Conservation (phyloP, 2,329 filamentous ascomycete genomes). For the Ramularia endophylla region DNA sequence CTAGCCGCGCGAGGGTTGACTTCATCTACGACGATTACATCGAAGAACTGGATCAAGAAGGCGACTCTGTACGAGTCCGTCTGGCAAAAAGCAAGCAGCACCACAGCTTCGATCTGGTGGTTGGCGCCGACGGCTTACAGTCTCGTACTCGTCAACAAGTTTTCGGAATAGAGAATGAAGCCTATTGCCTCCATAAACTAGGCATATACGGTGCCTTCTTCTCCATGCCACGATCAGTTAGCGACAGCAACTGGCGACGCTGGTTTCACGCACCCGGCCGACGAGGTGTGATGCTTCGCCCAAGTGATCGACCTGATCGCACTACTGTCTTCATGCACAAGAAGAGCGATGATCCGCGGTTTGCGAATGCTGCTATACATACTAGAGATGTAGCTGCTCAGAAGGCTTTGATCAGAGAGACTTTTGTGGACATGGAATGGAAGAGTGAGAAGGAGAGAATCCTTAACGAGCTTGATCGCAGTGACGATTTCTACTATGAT, state of each 20-base stretch:
- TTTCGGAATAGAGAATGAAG: conserved; percentile 22
- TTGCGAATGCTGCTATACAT: conserved; percentile 12
- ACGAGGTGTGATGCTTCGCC: conserved; percentile 27
- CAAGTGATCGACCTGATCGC: conserved; percentile 16
- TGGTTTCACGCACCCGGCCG: conserved; percentile 28
- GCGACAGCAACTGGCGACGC: conserved; percentile 26
- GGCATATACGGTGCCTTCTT: conserved; percentile 30
- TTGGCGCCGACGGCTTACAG: conserved; percentile 30
- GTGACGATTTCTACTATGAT: conserved; percentile 31
- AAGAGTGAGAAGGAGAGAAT: conserved; percentile 23
- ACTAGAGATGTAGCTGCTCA: conserved; percentile 15
- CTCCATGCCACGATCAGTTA: conserved; percentile 20
- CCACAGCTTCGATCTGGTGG: conserved; percentile 24
- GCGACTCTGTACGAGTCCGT: conserved; percentile 19
- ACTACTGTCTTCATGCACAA: conserved; percentile 23
- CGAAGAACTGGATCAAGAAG: conserved; percentile 20
- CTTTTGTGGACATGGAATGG: conserved; percentile 26
- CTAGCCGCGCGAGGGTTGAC: conserved; percentile 25
- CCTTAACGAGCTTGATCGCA: conserved; percentile 21
- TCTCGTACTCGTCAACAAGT: conserved; percentile 24
- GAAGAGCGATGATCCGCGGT: conserved; percentile 18
- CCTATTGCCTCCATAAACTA: conserved; percentile 13
- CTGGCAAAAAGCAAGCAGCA: conserved; percentile 21
- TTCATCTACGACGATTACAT: conserved; percentile 27
- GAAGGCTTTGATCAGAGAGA: conserved; percentile 24